Evolutionary conservation across 148 eudicot species (phyloP).

Genomic region (Chenopodium suecicum): DNA sequence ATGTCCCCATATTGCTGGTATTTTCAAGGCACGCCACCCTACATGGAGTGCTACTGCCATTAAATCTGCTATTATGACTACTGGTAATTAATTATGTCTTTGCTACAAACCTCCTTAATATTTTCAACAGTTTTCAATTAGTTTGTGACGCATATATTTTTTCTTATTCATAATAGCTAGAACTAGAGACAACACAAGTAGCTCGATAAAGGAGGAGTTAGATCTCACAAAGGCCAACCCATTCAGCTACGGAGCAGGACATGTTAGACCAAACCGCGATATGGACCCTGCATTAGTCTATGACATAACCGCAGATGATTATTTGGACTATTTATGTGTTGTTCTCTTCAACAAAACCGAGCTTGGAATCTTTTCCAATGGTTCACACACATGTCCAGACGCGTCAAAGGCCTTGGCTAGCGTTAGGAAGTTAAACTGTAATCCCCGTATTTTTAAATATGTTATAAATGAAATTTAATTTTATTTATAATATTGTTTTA

Average conservation of each 20-base stretch:
- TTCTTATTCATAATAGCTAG: conserved; percentile 32
- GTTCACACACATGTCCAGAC: conserved; percentile 34
- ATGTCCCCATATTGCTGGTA: conserved; percentile 61
- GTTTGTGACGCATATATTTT: not conserved
- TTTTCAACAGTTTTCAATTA: no score
- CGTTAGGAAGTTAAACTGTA: not conserved
- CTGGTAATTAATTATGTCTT: conserved; percentile 30
- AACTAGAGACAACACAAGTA: conserved; percentile 43
- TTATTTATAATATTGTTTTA: no score
- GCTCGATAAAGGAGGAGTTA: conserved; percentile 28
- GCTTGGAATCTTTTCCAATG: conserved; percentile 16
- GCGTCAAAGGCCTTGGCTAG: no score
- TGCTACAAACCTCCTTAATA: not conserved
- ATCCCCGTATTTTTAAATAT: no score
- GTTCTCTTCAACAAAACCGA: conserved; percentile 37
- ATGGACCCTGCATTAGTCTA: conserved; percentile 57
- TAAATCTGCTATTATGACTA: conserved; percentile 62
- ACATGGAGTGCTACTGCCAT: conserved; percentile 63
- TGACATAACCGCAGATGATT: conserved; percentile 36
- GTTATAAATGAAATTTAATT: no score
- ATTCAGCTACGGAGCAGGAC: conserved; percentile 51
- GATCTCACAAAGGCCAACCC: conserved; percentile 29
- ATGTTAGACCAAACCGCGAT: conserved; percentile 47
- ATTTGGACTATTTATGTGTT: conserved; percentile 51
- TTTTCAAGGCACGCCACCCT: conserved; percentile 47